These are phyloP conservation scores for Penicillium fuscoglaucum DNA, from an alignment of 2,329 filamentous ascomycete species.

Conservation along the genomic window DNA sequence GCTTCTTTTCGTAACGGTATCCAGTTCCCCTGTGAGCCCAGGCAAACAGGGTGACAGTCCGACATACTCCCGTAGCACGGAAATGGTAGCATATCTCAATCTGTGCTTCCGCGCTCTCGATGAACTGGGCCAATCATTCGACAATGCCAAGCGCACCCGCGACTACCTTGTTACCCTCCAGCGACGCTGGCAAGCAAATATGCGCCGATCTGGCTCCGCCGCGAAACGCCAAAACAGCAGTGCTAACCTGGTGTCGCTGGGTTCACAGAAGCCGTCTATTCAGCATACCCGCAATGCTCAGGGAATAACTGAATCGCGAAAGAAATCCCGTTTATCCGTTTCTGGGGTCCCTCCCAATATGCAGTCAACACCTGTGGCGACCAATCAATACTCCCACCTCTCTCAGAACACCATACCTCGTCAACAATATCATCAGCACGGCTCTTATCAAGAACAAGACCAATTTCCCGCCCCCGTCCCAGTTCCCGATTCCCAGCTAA, in stretches of 20 bases:
- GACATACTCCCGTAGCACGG: constrained; percentile 26
- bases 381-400: constrained; percentile 5
- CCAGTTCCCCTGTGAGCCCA: constrained; percentile 30
- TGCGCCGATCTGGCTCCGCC: constrained; percentile 32
- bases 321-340: constrained; percentile 25
- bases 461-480: constrained; percentile 2
- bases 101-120: constrained; percentile 47
- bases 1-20: constrained; percentile 41
- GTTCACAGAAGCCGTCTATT: constrained; percentile 12
- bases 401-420: constrained; percentile 10
- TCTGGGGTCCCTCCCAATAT: not conserved
- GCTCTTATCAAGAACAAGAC: constrained; percentile 11
- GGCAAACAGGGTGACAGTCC: constrained; percentile 24
- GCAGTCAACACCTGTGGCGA: not conserved
- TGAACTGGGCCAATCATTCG: constrained; percentile 43
- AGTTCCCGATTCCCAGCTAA: constrained; percentile 14
- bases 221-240: constrained; percentile 34
- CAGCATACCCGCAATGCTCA: constrained; percentile 9
- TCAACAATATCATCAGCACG: constrained; percentile 6
- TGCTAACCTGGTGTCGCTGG: constrained; percentile 13
- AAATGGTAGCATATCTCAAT: constrained; percentile 41
- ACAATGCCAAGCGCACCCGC: constrained; percentile 43
- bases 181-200: constrained; percentile 41
- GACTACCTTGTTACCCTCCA: constrained; percentile 42
- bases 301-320: constrained; percentile 21